Conservation (phyloP, 2,329 filamentous ascomycete species). For the Apiospora phragmitis region DNA sequence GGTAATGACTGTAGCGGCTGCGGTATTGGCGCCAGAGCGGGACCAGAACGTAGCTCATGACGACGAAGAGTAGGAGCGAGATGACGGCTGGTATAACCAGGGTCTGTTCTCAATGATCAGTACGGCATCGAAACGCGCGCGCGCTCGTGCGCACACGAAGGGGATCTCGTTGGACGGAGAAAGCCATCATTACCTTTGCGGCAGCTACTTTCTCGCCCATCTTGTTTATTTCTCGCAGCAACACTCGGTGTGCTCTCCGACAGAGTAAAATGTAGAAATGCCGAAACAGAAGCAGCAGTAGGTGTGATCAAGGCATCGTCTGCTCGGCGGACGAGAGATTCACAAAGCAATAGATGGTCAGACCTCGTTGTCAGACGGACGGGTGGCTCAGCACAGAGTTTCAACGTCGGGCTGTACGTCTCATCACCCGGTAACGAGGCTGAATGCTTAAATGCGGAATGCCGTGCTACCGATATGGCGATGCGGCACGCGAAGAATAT, state of each 20-base stretch:
- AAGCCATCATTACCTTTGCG: not conserved
- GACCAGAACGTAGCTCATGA: conserved; percentile 64
- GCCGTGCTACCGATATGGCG: not conserved
- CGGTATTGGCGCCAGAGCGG: conserved; percentile 71
- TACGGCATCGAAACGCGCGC: not conserved
- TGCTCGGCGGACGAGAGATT: not conserved
- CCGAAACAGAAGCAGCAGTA: not conserved
- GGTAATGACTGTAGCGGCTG: conserved; percentile 71
- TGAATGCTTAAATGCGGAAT: not conserved
- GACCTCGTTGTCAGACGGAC: not conserved
- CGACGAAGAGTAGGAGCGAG: conserved; percentile 67
- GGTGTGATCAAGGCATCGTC: not conserved
- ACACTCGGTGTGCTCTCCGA: not conserved
- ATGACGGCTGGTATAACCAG: conserved; percentile 70
- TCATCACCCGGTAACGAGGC: not conserved
- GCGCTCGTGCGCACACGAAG: not conserved
- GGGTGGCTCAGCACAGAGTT: not conserved
- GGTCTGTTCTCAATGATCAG: conserved; percentile 48
- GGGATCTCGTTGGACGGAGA: not conserved
- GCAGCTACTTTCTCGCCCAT: conserved; percentile 8
- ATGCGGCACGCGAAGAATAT: not conserved
- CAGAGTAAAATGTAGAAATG: not conserved
- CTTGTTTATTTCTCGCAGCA: not conserved
- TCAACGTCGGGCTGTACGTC: not conserved
- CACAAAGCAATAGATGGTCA: not conserved